These are phyloP conservation scores for Erysimum pusillum DNA, from an alignment of 441 rosid genomes.

Conservation along the genomic window DNA sequence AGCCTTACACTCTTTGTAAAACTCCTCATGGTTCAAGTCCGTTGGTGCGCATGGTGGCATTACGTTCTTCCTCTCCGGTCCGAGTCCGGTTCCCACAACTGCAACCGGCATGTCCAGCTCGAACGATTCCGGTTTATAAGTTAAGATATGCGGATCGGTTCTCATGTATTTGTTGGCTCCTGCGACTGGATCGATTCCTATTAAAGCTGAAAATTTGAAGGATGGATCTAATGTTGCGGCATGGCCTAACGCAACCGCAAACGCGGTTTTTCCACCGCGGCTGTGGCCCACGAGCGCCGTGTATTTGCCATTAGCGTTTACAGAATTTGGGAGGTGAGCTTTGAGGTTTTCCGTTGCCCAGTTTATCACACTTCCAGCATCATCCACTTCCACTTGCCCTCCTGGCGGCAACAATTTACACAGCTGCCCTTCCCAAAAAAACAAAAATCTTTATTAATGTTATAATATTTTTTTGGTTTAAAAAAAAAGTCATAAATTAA, in stretches of 20 bases:
- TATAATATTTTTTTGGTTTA: no score
- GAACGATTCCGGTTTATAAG: conserved; percentile 47
- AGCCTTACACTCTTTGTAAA: conserved; percentile 56
- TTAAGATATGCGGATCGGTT: conserved; percentile 50
- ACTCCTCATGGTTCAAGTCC: conserved; percentile 54
- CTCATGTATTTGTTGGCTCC: conserved; percentile 24
- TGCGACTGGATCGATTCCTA: conserved; percentile 63
- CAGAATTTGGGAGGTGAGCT: conserved; percentile 40
- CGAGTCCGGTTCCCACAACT: conserved; percentile 59
- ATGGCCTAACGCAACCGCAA: conserved; percentile 58
- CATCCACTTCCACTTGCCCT: conserved; percentile 51
- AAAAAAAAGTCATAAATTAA: no score
- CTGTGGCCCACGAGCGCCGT: conserved; percentile 62
- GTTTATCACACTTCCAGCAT: conserved; percentile 51
- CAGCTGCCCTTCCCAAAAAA: conserved; percentile 27
- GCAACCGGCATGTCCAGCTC: conserved; percentile 52
- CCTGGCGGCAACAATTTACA: conserved; percentile 33
- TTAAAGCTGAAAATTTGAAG: conserved; percentile 47
- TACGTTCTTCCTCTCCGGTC: conserved; percentile 21
- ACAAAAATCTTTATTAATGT: no score
- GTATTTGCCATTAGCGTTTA: conserved; percentile 38
- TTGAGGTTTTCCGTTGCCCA: conserved; percentile 53
- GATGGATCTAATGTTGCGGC: conserved; percentile 44
- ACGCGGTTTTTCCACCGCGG: conserved; percentile 64
- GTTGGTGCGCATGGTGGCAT: conserved; percentile 58